Percentiles rank a stretch among this genome's conserved stretches.
phyloP scores from a whole-genome alignment of 1,139 yeast species.

The Sugiyamaella xylanicola region DNA sequence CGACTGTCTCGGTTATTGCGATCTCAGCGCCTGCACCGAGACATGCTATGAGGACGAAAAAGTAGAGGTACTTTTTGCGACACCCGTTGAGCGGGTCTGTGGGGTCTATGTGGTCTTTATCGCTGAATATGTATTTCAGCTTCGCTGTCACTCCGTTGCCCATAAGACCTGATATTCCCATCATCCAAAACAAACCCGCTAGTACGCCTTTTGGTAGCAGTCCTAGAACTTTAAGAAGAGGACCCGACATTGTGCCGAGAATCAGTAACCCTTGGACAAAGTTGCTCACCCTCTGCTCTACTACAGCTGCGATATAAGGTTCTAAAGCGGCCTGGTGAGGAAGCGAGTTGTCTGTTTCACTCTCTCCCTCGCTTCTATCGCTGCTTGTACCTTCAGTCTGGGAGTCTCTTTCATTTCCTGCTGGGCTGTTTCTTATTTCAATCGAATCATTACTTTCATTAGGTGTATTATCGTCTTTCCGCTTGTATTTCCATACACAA shows the following conservation, averaged over 20 bases:
- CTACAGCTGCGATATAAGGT: constrained; percentile 51
- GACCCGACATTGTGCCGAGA: constrained; percentile 86
- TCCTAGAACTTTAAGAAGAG: constrained; percentile 76
- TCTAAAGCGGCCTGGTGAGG: constrained; percentile 18
- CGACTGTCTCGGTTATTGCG: constrained; percentile 81
- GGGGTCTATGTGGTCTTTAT: constrained; percentile 45
- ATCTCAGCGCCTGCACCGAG: constrained; percentile 78
- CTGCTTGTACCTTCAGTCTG: background rate
- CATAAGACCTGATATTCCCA: constrained; percentile 83
- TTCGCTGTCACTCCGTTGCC: constrained; percentile 66
- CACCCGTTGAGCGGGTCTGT: constrained; percentile 42
- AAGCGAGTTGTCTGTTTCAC: background rate
- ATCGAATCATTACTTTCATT: background rate
- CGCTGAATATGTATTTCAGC: constrained; percentile 66
- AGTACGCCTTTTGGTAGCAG: constrained; percentile 92
- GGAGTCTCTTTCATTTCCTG: background rate
- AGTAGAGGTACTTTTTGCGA: constrained; percentile 46
- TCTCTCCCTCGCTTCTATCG: background rate
- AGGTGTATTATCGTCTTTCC: constrained; percentile 30
- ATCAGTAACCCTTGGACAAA: constrained; percentile 81
- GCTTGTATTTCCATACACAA: constrained; percentile 56
- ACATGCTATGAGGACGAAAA: constrained; percentile 61
- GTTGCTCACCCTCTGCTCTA: constrained; percentile 87
- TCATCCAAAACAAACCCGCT: constrained; percentile 88
- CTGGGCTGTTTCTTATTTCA: background rate